phyloP scores from a whole-genome alignment of 306 rosid genomes.

The Comarum palustre region DNA sequence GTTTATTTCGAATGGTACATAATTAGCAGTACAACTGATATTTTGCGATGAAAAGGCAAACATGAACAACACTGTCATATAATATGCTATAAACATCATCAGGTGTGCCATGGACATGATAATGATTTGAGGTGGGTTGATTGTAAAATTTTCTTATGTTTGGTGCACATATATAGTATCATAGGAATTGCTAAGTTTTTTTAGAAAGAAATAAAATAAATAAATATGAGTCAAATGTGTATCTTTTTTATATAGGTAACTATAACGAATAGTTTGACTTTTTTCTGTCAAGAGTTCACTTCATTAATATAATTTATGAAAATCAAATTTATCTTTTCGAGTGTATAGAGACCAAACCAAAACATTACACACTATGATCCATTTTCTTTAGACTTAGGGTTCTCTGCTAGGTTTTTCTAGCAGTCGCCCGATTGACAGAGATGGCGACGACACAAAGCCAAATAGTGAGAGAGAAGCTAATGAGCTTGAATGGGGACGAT shows the following conservation, averaged over 20 bases:
- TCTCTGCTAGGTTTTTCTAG: no score
- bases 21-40: not conserved
- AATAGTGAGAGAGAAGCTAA: no score
- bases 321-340: no score
- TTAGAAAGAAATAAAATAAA: not conserved
- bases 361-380: no score
- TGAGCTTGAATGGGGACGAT: no score
- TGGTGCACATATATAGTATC: not conserved
- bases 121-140: not conserved
- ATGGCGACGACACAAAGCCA: no score
- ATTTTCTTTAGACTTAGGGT: no score
- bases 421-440: no score
- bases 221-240: not conserved
- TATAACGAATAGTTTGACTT: no score
- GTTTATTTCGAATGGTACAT: slow-evolving; percentile 18
- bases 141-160: not conserved
- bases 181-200: no score
- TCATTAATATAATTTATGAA: not conserved
- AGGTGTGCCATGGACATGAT: not conserved
- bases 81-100: not conserved
- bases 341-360: no score
- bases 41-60: not conserved
- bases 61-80: not conserved
- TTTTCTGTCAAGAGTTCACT: not conserved
- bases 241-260: not conserved